Percentiles rank a stretch among this genome's conserved stretches.
Conservation (phyloP, 768 basidiomycete species). For the Phylloporus arenicola region DNA sequence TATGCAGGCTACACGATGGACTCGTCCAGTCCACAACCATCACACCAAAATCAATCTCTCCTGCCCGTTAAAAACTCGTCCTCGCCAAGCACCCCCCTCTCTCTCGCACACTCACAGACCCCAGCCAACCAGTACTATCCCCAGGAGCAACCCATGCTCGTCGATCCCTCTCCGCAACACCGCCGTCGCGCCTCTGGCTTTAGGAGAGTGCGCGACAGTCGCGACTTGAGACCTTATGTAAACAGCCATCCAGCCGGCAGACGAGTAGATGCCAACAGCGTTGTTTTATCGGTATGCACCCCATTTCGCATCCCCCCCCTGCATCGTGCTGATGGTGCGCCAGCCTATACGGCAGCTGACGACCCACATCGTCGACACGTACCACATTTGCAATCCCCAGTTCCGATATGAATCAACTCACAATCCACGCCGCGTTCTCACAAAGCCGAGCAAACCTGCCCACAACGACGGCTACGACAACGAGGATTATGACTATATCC, state of each 20-base stretch:
- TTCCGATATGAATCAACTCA: conserved; percentile 94
- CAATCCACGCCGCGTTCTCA: conserved; percentile 94
- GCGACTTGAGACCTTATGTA: conserved; percentile 74
- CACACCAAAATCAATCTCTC: conserved; percentile 46
- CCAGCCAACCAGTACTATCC: conserved; percentile 52
- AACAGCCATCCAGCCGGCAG: conserved; percentile 59
- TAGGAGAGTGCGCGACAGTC: conserved; percentile 66
- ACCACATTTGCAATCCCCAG: conserved; percentile 87
- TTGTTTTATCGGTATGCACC: conserved; percentile 73
- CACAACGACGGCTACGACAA: conserved; percentile 99
- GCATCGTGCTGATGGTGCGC: conserved; percentile 7
- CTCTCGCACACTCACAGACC: conserved; percentile 52
- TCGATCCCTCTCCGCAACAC: conserved; percentile 53
- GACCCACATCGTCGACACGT: conserved; percentile 83
- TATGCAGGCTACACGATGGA: conserved; percentile 58
- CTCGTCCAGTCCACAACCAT: conserved; percentile 58
- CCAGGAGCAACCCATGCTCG: conserved; percentile 65
- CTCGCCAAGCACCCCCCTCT: conserved; percentile 67
- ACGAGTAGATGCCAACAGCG: conserved; percentile 70
- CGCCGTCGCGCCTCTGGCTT: conserved; percentile 73
- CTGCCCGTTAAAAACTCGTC: conserved; percentile 52
- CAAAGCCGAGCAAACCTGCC: conserved; percentile 92
- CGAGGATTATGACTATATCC: conserved; percentile 98
- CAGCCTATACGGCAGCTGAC: conserved; percentile 70
- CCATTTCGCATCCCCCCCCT: neutral